Conservation (phyloP, 2,329 filamentous ascomycete genomes). For the Colletotrichum destructivum region DNA sequence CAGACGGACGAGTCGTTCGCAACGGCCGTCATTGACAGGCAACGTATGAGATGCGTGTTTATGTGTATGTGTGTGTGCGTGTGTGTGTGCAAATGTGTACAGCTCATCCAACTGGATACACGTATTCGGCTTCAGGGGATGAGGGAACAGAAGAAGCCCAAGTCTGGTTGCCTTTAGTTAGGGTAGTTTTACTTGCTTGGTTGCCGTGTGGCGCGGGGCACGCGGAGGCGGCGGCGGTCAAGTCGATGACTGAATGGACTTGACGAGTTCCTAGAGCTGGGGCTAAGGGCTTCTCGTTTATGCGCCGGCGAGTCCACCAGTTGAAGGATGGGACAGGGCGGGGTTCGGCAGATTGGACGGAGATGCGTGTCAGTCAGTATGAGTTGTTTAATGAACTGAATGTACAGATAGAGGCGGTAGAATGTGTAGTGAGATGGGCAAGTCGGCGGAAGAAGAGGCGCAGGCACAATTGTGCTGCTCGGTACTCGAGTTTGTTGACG, state of each 20-base stretch:
- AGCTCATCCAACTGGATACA: slow-evolving; percentile 32
- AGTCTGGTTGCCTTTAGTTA: neutral
- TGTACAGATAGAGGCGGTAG: neutral
- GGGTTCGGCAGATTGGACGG: slow-evolving; percentile 13
- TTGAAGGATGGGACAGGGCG: slow-evolving; percentile 19
- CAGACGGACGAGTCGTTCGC: slow-evolving; percentile 16
- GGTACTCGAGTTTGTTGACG: neutral
- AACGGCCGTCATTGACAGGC: slow-evolving; percentile 27
- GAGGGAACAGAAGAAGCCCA: slow-evolving; percentile 14
- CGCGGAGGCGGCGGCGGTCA: slow-evolving; percentile 9
- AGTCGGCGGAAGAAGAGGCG: neutral
- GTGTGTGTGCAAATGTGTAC: slow-evolving; percentile 19
- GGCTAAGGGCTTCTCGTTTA: slow-evolving; percentile 37
- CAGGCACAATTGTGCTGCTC: too few relatives aligned
- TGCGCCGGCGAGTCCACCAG: slow-evolving; percentile 32
- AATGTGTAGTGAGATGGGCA: neutral
- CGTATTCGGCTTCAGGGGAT: slow-evolving; percentile 33
- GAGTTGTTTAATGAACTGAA: neutral
- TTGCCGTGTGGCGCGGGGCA: slow-evolving; percentile 30
- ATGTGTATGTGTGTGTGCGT: neutral
- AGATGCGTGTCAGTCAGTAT: neutral
- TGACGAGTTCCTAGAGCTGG: slow-evolving; percentile 31
- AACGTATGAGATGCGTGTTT: neutral
- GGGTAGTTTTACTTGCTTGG: neutral
- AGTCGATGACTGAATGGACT: slow-evolving; percentile 11